Evolutionary conservation across 495 filamentous ascomycete species (phyloP), one percentile per base, ranked within the genome.

Genomic region (Friedmanniomyces simplex): DNA sequence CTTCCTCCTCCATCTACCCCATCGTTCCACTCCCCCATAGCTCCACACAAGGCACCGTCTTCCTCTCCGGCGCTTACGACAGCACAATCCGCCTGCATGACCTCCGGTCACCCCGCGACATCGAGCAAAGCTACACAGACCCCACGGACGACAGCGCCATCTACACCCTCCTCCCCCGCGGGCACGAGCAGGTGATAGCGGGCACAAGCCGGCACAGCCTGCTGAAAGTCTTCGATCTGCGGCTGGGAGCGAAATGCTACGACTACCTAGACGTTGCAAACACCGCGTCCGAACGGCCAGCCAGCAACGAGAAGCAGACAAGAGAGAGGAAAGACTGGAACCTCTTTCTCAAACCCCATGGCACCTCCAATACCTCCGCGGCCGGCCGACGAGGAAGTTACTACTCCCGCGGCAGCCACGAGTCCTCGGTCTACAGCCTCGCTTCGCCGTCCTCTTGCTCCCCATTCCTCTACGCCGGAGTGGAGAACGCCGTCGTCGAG

Each of bases 31-130:
- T 85, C 1, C 70, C 76, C 28, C 45, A n/a, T n/a, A n/a, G 58
- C 1, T 63, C 54, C 49, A 41, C 61, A 12, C 58, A 67, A 2
- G 78, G 78, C 1, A 68, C 84, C 41, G 64, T 79, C 1, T 85
- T 86, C 48, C 71, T 87, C 4, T 76, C 77, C 25, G 81, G 81
- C 4, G 83, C 82, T 69, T 82, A 78, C 47, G 80, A 84, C 65
- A 77, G 80, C 13, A 68, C 72, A 21, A 74, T 82, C 42, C 78
- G 83, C 66, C 79, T 86, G n/a, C 82, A 87, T 66, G 84, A 87
- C 67, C 68, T 86, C 41, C 81, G 84, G 36, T 79, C 82, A 0
- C 67, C 74, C 13, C 63, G 66, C 4, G 63, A 71, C 18, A 75
- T 67, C 61, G 75, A 79, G 45, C 60, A 67, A n/a, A 66, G 62